Evolutionary conservation across 768 basidiomycete genomes (phyloP), one percentile per base, ranked within the genome.

Genomic region (Baorangia bicolor): DNA sequence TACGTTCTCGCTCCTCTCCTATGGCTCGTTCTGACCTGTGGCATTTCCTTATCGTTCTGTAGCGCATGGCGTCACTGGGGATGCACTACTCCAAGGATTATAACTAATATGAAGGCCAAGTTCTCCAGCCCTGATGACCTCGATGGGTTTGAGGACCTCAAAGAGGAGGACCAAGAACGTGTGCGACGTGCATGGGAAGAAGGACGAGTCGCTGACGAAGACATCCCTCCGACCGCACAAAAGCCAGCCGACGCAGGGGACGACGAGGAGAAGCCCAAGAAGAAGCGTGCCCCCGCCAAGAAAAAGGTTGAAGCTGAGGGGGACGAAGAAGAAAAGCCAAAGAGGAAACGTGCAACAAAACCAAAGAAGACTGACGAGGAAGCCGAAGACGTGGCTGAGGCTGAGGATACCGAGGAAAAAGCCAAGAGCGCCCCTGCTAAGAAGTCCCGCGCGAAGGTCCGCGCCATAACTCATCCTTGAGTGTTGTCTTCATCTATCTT

Each of bases 1-100:
- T 90, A 69, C 62, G 77, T 74, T 30, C 6, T 11, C 2, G 35
- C 25, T 72, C 27, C 43, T 28, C 37, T 53, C 4, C 14, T 33
- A 20, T 33, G 21, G 1, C 21, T 39, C 37, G 28, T 45, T 13
- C 41, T 54, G 8, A 56, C 30, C 23, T 30, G 31, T 5, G 25
- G 1, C 23, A 8, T 38, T 13, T 7, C 25, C 3, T 59, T 38
- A 35, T 44, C 33, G n/a, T 48, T 27, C 44, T 16, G 18, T 13
- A 92, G 90, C 66, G 70, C 78, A 33, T 96, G 91, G 91, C 84
- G 92, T 59, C 94, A 96, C 66, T 96, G 92, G 92, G 93, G 93
- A 20, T 95, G 94, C 67, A 79, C 81, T 8, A 93, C 92, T 0
- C 41, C 77, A 20, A 84, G 80, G 64, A 83, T 94, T 46, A 63